Evolutionary conservation across 1,284 basidiomycete species (phyloP), one percentile per base, ranked within the genome.

Genomic region (Boletellus dicymbophilus): DNA sequence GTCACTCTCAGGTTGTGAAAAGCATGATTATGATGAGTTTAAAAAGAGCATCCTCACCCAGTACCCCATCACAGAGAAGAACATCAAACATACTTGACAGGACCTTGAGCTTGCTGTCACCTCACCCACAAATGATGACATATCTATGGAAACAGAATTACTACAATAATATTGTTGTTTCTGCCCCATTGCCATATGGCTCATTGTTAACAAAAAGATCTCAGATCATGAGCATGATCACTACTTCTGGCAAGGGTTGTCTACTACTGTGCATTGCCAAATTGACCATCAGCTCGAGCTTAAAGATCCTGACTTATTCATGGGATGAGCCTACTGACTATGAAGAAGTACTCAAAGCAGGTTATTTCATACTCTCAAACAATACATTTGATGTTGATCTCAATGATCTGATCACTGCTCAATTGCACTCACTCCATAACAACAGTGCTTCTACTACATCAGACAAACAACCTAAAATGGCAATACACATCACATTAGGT

Each of bases 151-250:
- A 21, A 48, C n/a, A n/a, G n/a, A n/a, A n/a, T n/a, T n/a, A n/a
- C n/a, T n/a, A 4, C 37, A 52, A 9, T 53, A 51, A 20, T 49
- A 44, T 21, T 18, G 22, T 1, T 25, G 27, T 8, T 58, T 58
- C 27, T 7, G 18, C 1, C 31, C 48, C 0, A n/a, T 58, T 2
- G 22, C 48, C 0, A 27, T 30, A 6, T 58, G 56, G 57, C 48
- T 58, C 4, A 38, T 55, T n/a, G 22, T 10, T 1, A 49, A 58
- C 11, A 42, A 47, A 1, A 58, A 55, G 25, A 28, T 58, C 1
- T 54, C 48, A 0, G 11, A 12, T 0, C 31, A 42, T 6, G 36
- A 58, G 7, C 18, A 28, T 4, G 30, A 43, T 21, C 5, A 16
- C 4, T 43, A 43, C n/a, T 43, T 43, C 12, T 43, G 41, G 41